A percentile compares a stretch with the other conserved stretches of the same genome.
These are phyloP conservation scores for Apiotrichum siamense DNA, from an alignment of 1,284 basidiomycete genomes.

Conservation along the genomic window DNA sequence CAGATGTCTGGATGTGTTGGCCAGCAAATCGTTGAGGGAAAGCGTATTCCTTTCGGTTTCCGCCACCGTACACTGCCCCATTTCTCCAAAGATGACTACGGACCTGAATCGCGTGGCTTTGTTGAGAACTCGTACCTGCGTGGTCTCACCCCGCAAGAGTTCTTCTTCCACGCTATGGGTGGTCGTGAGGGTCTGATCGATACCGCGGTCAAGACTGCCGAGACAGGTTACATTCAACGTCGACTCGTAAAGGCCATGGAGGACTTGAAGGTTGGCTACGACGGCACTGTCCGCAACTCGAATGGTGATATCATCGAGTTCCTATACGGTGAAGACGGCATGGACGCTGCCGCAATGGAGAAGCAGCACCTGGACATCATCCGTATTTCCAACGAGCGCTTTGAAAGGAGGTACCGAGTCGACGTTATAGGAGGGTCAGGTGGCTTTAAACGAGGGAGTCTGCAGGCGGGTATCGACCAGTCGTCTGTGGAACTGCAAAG, in stretches of 20 bases:
- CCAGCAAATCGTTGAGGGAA: constrained; percentile 96
- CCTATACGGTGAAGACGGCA: constrained; percentile 96
- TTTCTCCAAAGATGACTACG: constrained; percentile 98
- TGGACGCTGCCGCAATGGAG: constrained; percentile 98
- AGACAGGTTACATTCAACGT: constrained; percentile 98
- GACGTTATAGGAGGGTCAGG: constrained; percentile 70
- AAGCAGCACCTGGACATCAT: constrained; percentile 88
- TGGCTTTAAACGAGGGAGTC: constrained; percentile 69
- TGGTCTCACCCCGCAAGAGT: constrained; percentile 95
- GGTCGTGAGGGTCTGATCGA: constrained; percentile 98
- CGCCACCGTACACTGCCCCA: constrained; percentile 92
- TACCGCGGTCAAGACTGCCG: constrained; percentile 99
- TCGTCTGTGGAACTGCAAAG: constrained; percentile 82
- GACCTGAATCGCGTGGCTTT: constrained; percentile 96
- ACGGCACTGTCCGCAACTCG: constrained; percentile 96
- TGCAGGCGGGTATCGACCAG: constrained; percentile 93
- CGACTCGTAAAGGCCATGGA: constrained; percentile 96
- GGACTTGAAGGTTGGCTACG: constrained; percentile 95
- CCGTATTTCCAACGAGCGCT: constrained; percentile 72
- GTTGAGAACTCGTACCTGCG: constrained; percentile 99
- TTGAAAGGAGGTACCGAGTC: constrained; percentile 84
- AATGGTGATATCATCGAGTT: constrained; percentile 94
- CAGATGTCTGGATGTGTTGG: constrained; percentile 99
- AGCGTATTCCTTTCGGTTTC: constrained; percentile 98
- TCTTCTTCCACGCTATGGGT: constrained; percentile 99